Conservation (phyloP, 2,329 filamentous ascomycete genomes). For the Clarireedia sp. region DNA sequence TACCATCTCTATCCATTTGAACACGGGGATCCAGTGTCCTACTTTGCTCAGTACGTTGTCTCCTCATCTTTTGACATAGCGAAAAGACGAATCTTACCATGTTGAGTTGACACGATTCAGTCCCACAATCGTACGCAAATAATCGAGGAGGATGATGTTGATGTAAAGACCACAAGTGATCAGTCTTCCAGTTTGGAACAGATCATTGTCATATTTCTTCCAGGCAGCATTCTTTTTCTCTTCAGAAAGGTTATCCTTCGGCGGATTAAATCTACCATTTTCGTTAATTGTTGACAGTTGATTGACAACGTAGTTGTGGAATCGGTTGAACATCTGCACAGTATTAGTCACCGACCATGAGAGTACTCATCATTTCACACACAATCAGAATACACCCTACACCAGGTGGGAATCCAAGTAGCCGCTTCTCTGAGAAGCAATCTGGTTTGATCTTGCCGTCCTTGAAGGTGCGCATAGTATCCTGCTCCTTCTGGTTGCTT, state of each 20-base stretch:
- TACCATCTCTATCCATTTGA: conserved; percentile 51
- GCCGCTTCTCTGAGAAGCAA: conserved; percentile 58
- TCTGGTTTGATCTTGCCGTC: conserved; percentile 66
- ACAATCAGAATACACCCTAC: conserved; percentile 57
- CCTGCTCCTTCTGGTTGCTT: conserved; percentile 40
- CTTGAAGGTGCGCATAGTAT: conserved; percentile 50
- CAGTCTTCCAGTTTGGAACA: conserved; percentile 71
- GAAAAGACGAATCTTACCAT: conserved; percentile 38
- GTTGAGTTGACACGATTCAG: conserved; percentile 33
- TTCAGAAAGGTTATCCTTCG: conserved; percentile 39
- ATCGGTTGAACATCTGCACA: conserved; percentile 58
- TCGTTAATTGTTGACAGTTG: conserved; percentile 79
- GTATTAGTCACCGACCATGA: conserved; percentile 27
- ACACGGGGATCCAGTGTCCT: conserved; percentile 64
- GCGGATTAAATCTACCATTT: conserved; percentile 63
- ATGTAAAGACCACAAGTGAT: conserved; percentile 68
- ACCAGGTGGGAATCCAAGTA: conserved; percentile 62
- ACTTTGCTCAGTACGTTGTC: background rate
- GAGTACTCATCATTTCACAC: background rate
- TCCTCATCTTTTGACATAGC: too few relatives aligned
- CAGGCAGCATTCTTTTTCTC: conserved; percentile 44
- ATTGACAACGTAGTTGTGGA: conserved; percentile 78
- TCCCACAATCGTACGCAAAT: conserved; percentile 57
- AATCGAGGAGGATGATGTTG: conserved; percentile 70
- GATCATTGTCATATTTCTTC: conserved; percentile 65